These are phyloP conservation scores for Penicillium paxilli DNA, from an alignment of 495 filamentous ascomycete genomes.

Conservation along the genomic window DNA sequence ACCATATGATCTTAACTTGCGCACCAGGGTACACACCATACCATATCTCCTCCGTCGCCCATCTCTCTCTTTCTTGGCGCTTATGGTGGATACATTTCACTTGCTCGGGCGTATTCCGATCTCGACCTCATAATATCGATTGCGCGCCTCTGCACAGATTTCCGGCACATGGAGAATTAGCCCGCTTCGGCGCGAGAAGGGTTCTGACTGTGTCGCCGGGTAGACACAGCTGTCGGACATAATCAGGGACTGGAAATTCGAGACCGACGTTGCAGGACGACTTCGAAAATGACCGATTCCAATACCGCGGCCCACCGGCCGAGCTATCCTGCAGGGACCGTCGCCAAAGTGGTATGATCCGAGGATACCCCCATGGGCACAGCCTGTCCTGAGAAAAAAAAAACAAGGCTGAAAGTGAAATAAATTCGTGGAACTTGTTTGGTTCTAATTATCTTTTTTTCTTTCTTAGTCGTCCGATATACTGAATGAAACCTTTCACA, in stretches of 20 bases:
- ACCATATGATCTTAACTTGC: background rate
- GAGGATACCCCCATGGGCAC: background rate
- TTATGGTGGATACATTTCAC: slow-evolving; percentile 11
- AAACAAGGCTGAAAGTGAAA: too few species aligned
- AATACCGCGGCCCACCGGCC: slow-evolving; percentile 30
- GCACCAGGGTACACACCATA: slow-evolving; percentile 1
- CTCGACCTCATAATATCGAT: slow-evolving; percentile 9
- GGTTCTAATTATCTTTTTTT: slow-evolving; percentile 9
- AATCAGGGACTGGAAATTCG: slow-evolving; percentile 7
- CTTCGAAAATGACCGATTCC: slow-evolving; percentile 39
- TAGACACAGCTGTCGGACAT: slow-evolving; percentile 23
- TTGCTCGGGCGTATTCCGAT: slow-evolving; percentile 18
- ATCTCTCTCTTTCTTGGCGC: slow-evolving; percentile 1
- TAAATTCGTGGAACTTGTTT: slow-evolving; percentile 8
- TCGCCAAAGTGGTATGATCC: slow-evolving; percentile 43
- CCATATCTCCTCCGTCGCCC: too few species aligned
- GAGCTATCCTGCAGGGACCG: slow-evolving; percentile 41
- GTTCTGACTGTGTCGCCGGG: slow-evolving; percentile 28
- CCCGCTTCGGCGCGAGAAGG: slow-evolving; percentile 21
- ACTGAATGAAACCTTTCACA: slow-evolving; percentile 68
- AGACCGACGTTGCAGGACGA: slow-evolving; percentile 13
- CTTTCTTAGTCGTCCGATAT: slow-evolving; percentile 47
- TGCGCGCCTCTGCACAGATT: slow-evolving; percentile 26
- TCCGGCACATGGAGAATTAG: slow-evolving; percentile 31
- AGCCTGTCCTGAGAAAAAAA: background rate